Evolutionary conservation across 2,329 filamentous ascomycete species (phyloP), one percentile per base, ranked within the genome.

Genomic region (Madurella fahalii): DNA sequence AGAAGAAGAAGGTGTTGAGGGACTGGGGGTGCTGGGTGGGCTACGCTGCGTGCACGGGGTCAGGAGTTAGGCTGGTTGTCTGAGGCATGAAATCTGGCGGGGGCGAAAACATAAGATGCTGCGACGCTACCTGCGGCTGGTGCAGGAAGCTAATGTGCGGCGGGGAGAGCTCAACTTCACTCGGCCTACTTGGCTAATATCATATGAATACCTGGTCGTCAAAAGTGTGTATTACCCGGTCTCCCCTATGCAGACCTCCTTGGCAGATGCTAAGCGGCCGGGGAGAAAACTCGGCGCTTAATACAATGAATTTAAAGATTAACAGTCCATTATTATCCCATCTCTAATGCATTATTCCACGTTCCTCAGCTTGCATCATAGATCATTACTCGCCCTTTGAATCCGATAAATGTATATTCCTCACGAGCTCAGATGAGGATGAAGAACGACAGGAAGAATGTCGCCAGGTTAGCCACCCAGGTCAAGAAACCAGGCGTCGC

Each of bases 391-490:
- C 7, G 3, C 4, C 25, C 34, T 3, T 37, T 37, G 34, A 11
- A 9, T 11, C 34, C 31, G 9, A 25, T 8, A 18, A 9, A 18
- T 25, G 13, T 37, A 15, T 18, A 15, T 18, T 51, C 43, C 44
- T 32, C 11, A 37, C 31, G 11, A 37, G 5, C 37, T 40, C 54
- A 63, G 18, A 59, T 25, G 13, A 59, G 25, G 16, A 58, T 18
- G 40, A 58, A 58, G 34, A 61, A 53, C 0, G 57, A 61, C 7
- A 61, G 50, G 13, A 62, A 16, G 32, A 59, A 54, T 0, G 53
- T 53, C 11, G 41, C 45, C 12, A 56, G 30, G 34, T 56, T 58
- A 1, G 53, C 58, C 16, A 54, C n/a, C 61, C 60, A 59, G 40
- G 41, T 47, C 2, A 54, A 9, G 13, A 56, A 13, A 0, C 60